Base-by-base conservation (phyloP, 2,329 filamentous ascomycete species). In the Lecanosticta acicola region DNA sequence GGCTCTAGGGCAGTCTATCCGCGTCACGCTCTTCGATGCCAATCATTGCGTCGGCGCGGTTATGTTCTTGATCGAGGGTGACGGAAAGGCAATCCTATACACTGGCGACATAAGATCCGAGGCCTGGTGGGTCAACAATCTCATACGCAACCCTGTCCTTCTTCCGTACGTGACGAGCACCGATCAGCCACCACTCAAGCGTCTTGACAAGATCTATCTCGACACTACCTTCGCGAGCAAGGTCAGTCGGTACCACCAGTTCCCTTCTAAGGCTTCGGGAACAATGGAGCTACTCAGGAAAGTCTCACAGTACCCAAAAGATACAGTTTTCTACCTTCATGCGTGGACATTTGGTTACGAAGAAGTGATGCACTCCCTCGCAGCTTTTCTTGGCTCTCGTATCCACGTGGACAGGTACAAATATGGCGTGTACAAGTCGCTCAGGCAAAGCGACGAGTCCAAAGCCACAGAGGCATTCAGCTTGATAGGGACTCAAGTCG, bases 311-410 rank as follows among this genome's bases (percentile, higher is more conserved):
- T 94, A 91, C 62, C 84, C 89, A 0, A 51, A 71, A 1, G 79
- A 87, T 32, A 94, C 88, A 0, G 65, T 84, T 1, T 96, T 95
- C 59, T 85, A 94, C 63, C 76, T 97, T 37, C 80, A 89, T 46
- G 80, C 88, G 1, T 95, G 90, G 89, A 96, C 91, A 0, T 93
- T 93, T 61, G 87, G 86, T 0, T 95, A 96, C 53, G 90, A 97
- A 63, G 85, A 94, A 42, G 88, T 95, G 0, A 96, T 89, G 89
- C 72, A 89, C 48, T 84, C 87, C 0, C 68, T 97, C 0, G 83
- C 88, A 0, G 77, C 81, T 17, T 79, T 81, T 9, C 70, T 96
- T 0, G 68, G 78, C 4, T 83, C 83, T 1, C 57, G 84, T 72
- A 78, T 95, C 1, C 91, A 96, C 58, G 79, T 96, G 2, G 88